Evolutionary conservation across 2,329 filamentous ascomycete species (phyloP).

Genomic region (Fusarium protoensiforme): DNA sequence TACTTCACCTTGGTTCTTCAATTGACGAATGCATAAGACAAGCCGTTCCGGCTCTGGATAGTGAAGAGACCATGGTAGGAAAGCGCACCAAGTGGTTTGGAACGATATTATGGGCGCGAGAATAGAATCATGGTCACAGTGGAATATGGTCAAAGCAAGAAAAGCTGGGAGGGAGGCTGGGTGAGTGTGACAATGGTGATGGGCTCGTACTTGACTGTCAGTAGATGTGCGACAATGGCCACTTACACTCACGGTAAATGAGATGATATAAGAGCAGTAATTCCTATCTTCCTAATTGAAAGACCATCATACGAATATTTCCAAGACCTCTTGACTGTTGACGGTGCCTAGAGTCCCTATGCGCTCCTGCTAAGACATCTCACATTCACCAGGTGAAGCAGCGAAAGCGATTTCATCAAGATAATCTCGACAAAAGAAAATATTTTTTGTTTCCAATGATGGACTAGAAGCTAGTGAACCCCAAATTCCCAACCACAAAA

Average conservation of each 20-base stretch:
- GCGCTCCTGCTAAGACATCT: not conserved
- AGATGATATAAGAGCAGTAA: not conserved
- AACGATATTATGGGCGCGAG: not conserved
- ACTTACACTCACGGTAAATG: not conserved
- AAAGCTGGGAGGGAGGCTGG: not conserved
- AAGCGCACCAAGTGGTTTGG: not conserved
- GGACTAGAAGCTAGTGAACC: constrained; percentile 31
- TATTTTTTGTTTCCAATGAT: constrained; percentile 29
- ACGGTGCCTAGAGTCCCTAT: not conserved
- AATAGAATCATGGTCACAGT: not conserved
- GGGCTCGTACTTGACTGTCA: not conserved
- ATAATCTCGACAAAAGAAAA: constrained; percentile 7
- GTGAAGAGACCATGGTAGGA: not conserved
- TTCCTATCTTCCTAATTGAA: not conserved
- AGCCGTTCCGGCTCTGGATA: not conserved
- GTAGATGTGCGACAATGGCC: not conserved
- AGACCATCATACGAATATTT: not conserved
- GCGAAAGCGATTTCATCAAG: not conserved
- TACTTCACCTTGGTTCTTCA: not conserved
- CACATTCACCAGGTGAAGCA: not conserved
- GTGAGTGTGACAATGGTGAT: not conserved
- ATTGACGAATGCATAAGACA: not conserved
- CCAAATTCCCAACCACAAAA: constrained; percentile 27
- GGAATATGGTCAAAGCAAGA: not conserved
- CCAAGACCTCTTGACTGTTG: not conserved